Base-by-base conservation (phyloP, 768 basidiomycete species). In the Coprinellus micaceus region DNA sequence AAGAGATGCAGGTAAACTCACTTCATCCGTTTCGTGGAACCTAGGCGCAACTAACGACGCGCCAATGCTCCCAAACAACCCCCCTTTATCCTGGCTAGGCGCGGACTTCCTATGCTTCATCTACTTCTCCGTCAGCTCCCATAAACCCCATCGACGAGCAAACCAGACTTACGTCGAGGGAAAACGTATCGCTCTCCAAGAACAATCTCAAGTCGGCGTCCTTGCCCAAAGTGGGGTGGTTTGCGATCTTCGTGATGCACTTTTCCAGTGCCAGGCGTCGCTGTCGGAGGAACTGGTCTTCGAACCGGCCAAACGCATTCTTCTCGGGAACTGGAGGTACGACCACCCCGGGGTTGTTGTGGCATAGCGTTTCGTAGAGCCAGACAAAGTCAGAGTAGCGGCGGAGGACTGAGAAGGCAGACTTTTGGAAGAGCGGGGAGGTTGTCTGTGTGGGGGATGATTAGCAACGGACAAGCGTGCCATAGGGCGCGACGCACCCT, bases 271-370 rank as follows among this genome's bases (percentile, higher is more conserved):
- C 94, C 21, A 82, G 66, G 22, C 96, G 80, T 2, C 97, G 82
- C 60, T 93, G 91, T 58, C 89, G 86, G 36, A 99, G 85, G 63
- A 99, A 98, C 26, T 88, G 82, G 49, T 94, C 86, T 63, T 94
- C 91, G 70, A 99, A 99, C 17, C 97, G 84, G 5, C 92, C 94
- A 63, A 97, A 91, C 0, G 92, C 76, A 58, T 89, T 92, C 78
- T 99, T 99, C 69, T 96, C 97, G 0, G 97, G 97, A 4, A 89
- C 91, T 0, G 96, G 96, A 7, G 97, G 97, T 0, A 99, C 94
- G 37, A 98, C 89, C 2, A 98, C 94, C 9, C 97, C 97, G 2
- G 96, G 95, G 66, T 98, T 98, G 71, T 98, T 98, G 62, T 73
- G 68, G 0, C 86, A 87, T 1, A 99, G 80, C 0, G 88, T 85